Conservation (phyloP, 2,329 filamentous ascomycete species). For the Hortaea werneckii region DNA sequence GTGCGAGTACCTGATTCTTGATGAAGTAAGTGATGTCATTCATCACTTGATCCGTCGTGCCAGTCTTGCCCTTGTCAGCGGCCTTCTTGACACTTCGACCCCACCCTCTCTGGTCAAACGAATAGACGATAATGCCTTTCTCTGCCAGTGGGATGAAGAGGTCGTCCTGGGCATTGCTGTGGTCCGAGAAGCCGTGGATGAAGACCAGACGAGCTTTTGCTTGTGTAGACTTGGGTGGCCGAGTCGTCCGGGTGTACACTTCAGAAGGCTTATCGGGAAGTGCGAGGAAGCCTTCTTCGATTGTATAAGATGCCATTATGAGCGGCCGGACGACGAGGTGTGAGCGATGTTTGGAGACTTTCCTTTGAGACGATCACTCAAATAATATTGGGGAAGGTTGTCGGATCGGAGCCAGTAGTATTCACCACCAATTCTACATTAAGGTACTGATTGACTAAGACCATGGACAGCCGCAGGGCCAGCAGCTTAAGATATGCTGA, state of each 20-base stretch:
- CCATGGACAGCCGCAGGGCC: too few relatives aligned
- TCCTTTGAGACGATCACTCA: too few relatives aligned
- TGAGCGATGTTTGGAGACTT: too few relatives aligned
- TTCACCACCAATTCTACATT: too few relatives aligned
- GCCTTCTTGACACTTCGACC: conserved; percentile 57
- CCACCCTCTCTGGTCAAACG: conserved; percentile 84
- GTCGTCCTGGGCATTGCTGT: conserved; percentile 62
- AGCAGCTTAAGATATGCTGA: too few relatives aligned
- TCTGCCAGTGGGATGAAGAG: conserved; percentile 62
- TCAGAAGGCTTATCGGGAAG: conserved; percentile 41
- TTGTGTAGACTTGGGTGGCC: conserved; percentile 39
- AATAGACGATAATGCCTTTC: conserved; percentile 63
- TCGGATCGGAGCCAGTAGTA: too few relatives aligned
- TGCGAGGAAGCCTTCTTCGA: conserved; percentile 42
- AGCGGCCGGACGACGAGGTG: neutral
- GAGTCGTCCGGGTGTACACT: conserved; percentile 54
- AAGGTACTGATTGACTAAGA: too few relatives aligned
- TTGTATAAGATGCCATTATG: conserved; percentile 13
- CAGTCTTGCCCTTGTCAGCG: conserved; percentile 59
- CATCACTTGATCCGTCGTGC: conserved; percentile 62
- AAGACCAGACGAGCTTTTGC: conserved; percentile 63
- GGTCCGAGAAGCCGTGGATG: conserved; percentile 84
- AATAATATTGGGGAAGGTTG: too few relatives aligned
- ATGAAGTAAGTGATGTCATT: conserved; percentile 72
- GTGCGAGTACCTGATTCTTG: conserved; percentile 27